Percentiles rank a stretch among this genome's conserved stretches.
phyloP scores from a whole-genome alignment of 2,329 filamentous ascomycete species.

The Microdochium trichocladiopsis region DNA sequence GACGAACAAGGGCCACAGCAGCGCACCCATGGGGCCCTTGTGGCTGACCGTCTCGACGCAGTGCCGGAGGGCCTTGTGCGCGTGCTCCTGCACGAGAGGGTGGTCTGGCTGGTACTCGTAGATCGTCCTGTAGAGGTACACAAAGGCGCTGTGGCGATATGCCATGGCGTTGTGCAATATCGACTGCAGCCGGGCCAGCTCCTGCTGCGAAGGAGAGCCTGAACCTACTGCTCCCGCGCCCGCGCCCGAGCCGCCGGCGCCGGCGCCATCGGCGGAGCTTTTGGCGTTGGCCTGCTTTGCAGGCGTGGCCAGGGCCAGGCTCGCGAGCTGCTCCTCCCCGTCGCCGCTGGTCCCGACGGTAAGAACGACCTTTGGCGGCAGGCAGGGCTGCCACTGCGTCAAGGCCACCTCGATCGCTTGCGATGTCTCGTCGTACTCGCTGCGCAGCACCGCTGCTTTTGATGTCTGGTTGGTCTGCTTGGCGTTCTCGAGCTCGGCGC shows the following conservation, averaged over 20 bases:
- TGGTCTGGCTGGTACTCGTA: slow-evolving; percentile 39
- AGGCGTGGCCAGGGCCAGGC: neutral
- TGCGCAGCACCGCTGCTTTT: slow-evolving; percentile 38
- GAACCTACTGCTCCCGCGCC: no score
- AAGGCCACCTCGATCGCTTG: slow-evolving; percentile 49
- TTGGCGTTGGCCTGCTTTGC: neutral
- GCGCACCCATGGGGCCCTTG: slow-evolving; percentile 53
- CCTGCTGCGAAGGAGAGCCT: slow-evolving; percentile 11
- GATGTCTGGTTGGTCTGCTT: slow-evolving; percentile 30
- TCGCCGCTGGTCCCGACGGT: slow-evolving; percentile 11
- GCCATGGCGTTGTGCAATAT: slow-evolving; percentile 54
- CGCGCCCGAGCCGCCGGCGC: no score
- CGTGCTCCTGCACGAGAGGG: slow-evolving; percentile 44
- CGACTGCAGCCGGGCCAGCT: slow-evolving; percentile 39
- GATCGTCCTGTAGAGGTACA: slow-evolving; percentile 51
- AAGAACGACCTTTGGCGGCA: slow-evolving; percentile 31
- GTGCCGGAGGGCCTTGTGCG: slow-evolving; percentile 41
- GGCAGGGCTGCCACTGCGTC: slow-evolving; percentile 45
- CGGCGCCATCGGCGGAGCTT: neutral
- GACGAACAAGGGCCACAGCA: slow-evolving; percentile 60
- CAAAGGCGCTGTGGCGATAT: slow-evolving; percentile 50
- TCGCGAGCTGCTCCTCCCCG: neutral
- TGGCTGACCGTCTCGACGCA: slow-evolving; percentile 48
- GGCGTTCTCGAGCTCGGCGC: slow-evolving; percentile 41
- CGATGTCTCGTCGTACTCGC: slow-evolving; percentile 42